Evolutionary conservation across 768 basidiomycete species (phyloP), one percentile per base, ranked within the genome.

Genomic region (Suillus americanus): DNA sequence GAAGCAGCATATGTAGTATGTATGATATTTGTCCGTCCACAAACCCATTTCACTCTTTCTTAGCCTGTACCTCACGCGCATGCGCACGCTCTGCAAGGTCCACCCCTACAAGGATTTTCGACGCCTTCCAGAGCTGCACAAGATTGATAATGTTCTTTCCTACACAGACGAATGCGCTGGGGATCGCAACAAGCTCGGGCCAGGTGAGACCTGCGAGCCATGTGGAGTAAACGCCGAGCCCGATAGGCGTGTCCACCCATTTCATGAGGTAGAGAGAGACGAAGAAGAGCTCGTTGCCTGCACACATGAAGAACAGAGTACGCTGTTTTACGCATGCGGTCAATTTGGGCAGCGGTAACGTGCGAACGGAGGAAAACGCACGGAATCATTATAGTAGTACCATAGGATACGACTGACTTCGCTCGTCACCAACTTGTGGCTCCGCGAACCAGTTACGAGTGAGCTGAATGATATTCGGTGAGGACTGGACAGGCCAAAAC

Each of bases 81-180:
- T 84, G 83, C 45, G 88, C 88, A 68, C 95, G 81, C 77, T 96
- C 94, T 51, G 92, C 92, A 55, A 97, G 79, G 73, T 97, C 95
- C 13, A 97, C 92, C 0, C 95, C 95, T 16, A 97, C 95, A 18
- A 97, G 83, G 62, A 95, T 94, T 78, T 95, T 95, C 41, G 92
- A 91, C 33, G 97, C 97, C 76, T 99, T 99, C 96, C 96, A 98
- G 64, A 98, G 86, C 77, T 99, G 97, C 8, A 99, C 95, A 40
- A 92, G 76, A 75, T 98, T 97, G 81, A 99, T 94, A 63, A 95
- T 71, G 74, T 99, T 97, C 82, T 99, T 99, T 67, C 82, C 73
- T 18, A 86, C 68, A 74, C 89, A 97, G 55, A 97, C 78, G 0
- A 88, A 90, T 68, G 82, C 81, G 43, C 86, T 88, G 35, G 85